Evolutionary conservation across 2,329 filamentous ascomycete genomes (phyloP).

Genomic region (Colletotrichum cordylinicola): DNA sequence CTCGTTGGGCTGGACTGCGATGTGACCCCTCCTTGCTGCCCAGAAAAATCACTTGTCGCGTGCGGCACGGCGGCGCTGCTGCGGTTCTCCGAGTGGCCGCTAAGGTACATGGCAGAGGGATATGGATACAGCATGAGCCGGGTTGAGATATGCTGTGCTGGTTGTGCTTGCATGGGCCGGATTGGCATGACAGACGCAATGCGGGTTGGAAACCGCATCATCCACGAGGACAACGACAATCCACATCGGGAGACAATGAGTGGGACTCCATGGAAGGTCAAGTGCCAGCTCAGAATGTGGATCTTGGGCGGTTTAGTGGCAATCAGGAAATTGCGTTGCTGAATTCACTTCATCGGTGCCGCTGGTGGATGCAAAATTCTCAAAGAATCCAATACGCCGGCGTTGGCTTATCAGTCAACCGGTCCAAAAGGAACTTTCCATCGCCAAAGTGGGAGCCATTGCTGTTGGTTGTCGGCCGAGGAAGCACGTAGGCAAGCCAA

Average conservation of each 20-base stretch:
- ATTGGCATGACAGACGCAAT: background rate
- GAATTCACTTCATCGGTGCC: background rate
- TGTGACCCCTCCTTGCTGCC: background rate
- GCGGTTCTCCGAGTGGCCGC: background rate
- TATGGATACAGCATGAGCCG: background rate
- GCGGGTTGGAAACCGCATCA: background rate
- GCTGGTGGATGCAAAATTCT: background rate
- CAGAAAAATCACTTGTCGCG: background rate
- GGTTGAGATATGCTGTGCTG: background rate
- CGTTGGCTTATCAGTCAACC: background rate
- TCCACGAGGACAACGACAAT: background rate
- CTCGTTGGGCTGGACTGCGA: background rate
- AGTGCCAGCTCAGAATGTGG: constrained; percentile 10
- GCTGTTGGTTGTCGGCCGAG: background rate
- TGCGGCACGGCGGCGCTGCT: background rate
- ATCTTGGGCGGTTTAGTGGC: background rate
- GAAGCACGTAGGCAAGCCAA: background rate
- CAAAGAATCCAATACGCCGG: background rate
- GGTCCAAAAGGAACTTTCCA: background rate
- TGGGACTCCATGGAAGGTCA: background rate
- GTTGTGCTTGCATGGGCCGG: background rate
- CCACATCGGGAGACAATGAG: background rate
- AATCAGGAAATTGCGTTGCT: background rate
- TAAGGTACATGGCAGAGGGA: background rate
- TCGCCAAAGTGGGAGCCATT: background rate